Base-by-base conservation (phyloP, 495 filamentous ascomycete species). In the Penicillium maclennaniae region DNA sequence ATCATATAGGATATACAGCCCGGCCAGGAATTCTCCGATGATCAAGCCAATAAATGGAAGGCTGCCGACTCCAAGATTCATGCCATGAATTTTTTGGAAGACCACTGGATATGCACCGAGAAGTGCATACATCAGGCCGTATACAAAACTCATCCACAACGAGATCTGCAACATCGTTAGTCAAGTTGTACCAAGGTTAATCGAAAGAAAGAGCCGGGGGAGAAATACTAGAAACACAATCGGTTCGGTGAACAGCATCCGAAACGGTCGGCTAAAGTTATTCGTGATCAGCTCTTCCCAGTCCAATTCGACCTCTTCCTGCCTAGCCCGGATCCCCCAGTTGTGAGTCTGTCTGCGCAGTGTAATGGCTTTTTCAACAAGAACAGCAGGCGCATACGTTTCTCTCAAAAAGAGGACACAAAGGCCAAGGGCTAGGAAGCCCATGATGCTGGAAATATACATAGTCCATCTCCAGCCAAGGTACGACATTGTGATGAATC, bases 401-500 rank as follows among this genome's bases (percentile, higher is more conserved):
- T 78, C 73, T 23, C 51, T 58, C 19, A 67, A 56, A 42, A 74
- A 70, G 4, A 72, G 7, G 2, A 74, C 28, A 31, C 68, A 56
- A 10, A 74, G 45, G 0, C 55, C 54, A 1, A 54, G 51, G 0
- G 66, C 60, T 17, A 67, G 39, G 46, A 73, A 72, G 0, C 66
- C 70, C 67, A 78, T 69, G 27, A 78, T 71, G 1, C 64, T 53
- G 0, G 70, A 54, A 26, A 76, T 75, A 43, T 74, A 79, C 59
- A 72, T 70, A 0, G 71, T 78, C 76, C 76, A 79, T 39, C 75
- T 61, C 76, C 75, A 79, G 7, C 71, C 70, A 19, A 79, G 65
- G 26, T 70, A 72, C 2, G 69, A 72, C 54, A 62, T 67, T 1
- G 65, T 66, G 34, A 76, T 72, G 41, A 73, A 75, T 9, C 79